Conservation (phyloP, 2,329 filamentous ascomycete species). For the Aspergillus fijiensis region DNA sequence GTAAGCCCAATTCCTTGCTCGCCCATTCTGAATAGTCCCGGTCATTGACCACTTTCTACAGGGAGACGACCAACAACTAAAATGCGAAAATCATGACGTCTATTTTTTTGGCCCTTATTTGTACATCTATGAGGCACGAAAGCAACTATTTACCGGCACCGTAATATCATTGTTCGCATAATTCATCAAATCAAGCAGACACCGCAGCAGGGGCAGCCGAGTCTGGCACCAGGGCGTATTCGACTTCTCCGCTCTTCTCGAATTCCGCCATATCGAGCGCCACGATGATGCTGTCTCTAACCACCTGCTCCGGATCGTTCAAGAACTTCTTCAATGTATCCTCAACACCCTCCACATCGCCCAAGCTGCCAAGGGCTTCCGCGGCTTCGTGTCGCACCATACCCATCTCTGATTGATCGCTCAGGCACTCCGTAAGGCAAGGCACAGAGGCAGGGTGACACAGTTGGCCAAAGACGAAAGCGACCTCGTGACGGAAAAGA, state of each 20-base stretch:
- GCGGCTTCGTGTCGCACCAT: constrained; percentile 99
- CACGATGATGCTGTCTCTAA: constrained; percentile 90
- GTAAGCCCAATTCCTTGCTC: constrained; percentile 51
- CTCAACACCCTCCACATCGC: constrained; percentile 90
- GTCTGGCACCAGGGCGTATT: constrained; percentile 89
- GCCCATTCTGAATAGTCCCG: not conserved
- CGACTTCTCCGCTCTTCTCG: constrained; percentile 80
- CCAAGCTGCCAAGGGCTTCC: constrained; percentile 89
- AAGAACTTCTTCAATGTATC: constrained; percentile 79
- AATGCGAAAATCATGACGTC: constrained; percentile 13
- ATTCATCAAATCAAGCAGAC: constrained; percentile 30
- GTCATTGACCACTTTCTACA: constrained; percentile 24
- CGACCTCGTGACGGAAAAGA: constrained; percentile 95
- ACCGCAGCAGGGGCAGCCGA: constrained; percentile 28
- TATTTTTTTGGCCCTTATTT: constrained; percentile 19
- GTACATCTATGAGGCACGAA: constrained; percentile 27
- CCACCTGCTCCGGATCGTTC: constrained; percentile 87
- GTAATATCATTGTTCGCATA: constrained; percentile 12
- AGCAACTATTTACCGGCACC: constrained; percentile 17
- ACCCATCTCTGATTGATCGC: constrained; percentile 76
- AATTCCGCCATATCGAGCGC: constrained; percentile 98
- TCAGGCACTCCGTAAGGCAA: constrained; percentile 74
- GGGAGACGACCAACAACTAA: constrained; percentile 41
- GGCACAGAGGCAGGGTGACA: constrained; percentile 97
- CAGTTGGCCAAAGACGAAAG: constrained; percentile 96